Base-by-base conservation (phyloP, 345 rosid genomes). In the Ailanthus altissimus region DNA sequence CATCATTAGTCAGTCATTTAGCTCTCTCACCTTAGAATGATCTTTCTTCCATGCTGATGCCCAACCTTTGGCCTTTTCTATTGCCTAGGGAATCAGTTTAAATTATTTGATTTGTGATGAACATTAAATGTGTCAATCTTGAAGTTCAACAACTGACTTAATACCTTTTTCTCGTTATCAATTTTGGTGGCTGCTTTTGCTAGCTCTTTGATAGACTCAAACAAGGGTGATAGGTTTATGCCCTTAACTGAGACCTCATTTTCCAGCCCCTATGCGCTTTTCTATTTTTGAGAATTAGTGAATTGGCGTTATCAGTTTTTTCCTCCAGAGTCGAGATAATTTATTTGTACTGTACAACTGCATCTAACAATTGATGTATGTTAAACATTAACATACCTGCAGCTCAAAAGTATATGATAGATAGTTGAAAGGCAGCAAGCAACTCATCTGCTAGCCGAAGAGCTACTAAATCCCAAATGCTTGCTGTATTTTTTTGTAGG, bases 1-100 rank as follows among this genome's bases (percentile, higher is more conserved):
- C 92, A 90, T 90, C 94, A 92, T 90, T 76, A 94, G 79, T 78
- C 91, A 84, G 77, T 94, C 97, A 53, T 91, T 89, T 47, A 94
- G 77, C 80, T 88, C 92, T 83, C 93, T 86, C 42, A 81, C 89
- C 82, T 75, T 88, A 11, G 72, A 4, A 25, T 71, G 74, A 64
- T 87, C 85, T 20, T 59, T 86, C 72, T 79, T 84, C 79, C 80
- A 68, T 16, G 63, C 45, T 21, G 85, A 79, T 76, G 56, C 46
- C 90, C 84, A 83, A 40, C 81, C 70, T 79, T 71, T 84, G 72
- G 74, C 77, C 75, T 82, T 83, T 76, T 77, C 73, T 6, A 86
- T 74, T 53, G 62, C 87, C 94, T 87, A 77, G 54, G 78, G 8
- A 78, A 47, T 61, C 54, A 65, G 8, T 70, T 60, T 75, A 23